A percentile compares a stretch with the other conserved stretches of the same genome.
These are phyloP conservation scores for Marasmius fiardii DNA, from an alignment of 1,284 basidiomycete genomes.

Conservation along the genomic window DNA sequence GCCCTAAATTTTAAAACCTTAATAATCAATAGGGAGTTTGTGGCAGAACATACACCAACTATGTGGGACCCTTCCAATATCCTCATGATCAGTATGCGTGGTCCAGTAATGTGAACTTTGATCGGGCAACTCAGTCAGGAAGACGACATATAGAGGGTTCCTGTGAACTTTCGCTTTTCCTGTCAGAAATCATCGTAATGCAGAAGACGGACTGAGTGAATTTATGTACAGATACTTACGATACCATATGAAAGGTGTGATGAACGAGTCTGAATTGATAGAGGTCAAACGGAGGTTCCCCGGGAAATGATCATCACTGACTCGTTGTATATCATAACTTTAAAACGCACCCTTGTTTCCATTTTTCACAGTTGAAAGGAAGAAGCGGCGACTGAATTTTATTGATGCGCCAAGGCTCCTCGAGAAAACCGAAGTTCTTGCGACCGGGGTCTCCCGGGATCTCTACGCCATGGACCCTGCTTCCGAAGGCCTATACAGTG, in stretches of 20 bases:
- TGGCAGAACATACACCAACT: constrained; percentile 1
- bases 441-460: no score
- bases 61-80: neutral
- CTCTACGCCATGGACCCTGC: no score
- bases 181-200: no score
- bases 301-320: constrained; percentile 7
- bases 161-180: constrained; percentile 1
- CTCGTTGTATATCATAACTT: constrained; percentile 9
- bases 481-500: no score
- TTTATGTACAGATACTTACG: neutral
- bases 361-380: neutral
- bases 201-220: no score
- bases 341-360: constrained; percentile 6
- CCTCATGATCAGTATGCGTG: neutral
- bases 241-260: constrained; percentile 2
- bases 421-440: no score
- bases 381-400: neutral
- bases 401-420: neutral
- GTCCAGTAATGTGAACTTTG: neutral
- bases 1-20: constrained; percentile 27
- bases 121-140: constrained; percentile 1
- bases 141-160: neutral
- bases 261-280: neutral
- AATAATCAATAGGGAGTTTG: constrained; percentile 17
- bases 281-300: constrained; percentile 4